These are phyloP conservation scores for Gaeumannomyces sp. DNA, from an alignment of 2,329 filamentous ascomycete species.

Conservation along the genomic window DNA sequence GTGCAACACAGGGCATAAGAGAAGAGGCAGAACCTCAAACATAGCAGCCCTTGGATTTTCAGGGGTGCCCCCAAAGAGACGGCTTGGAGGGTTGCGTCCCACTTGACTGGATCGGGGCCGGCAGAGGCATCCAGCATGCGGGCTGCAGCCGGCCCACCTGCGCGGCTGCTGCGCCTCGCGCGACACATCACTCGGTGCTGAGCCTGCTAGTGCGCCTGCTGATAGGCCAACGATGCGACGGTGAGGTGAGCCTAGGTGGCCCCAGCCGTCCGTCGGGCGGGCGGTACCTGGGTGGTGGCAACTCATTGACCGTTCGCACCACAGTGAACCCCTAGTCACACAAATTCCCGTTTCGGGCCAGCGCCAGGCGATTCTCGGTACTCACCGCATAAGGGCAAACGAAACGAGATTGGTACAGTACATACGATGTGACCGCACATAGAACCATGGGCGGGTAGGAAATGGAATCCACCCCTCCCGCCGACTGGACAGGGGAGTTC, in stretches of 20 bases:
- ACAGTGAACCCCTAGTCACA: too few species aligned
- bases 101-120: neutral
- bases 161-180: neutral
- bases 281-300: too few species aligned
- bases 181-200: neutral
- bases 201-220: neutral
- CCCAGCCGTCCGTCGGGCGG: too few species aligned
- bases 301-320: too few species aligned
- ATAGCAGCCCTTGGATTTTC: conserved; percentile 6
- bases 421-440: neutral
- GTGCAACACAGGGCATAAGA: neutral
- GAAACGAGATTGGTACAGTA: too few species aligned
- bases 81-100: neutral
- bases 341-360: neutral
- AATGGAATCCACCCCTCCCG: too few species aligned
- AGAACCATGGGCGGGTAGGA: neutral
- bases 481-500: too few species aligned
- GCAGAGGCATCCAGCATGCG: neutral
- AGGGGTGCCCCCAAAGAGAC: conserved; percentile 1
- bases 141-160: neutral
- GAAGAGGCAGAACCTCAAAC: neutral
- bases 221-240: neutral
- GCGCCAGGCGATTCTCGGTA: neutral
- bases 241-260: too few species aligned
- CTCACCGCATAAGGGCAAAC: neutral